Conservation (phyloP, 805 yeast genomes). For the Candida maesae region DNA sequence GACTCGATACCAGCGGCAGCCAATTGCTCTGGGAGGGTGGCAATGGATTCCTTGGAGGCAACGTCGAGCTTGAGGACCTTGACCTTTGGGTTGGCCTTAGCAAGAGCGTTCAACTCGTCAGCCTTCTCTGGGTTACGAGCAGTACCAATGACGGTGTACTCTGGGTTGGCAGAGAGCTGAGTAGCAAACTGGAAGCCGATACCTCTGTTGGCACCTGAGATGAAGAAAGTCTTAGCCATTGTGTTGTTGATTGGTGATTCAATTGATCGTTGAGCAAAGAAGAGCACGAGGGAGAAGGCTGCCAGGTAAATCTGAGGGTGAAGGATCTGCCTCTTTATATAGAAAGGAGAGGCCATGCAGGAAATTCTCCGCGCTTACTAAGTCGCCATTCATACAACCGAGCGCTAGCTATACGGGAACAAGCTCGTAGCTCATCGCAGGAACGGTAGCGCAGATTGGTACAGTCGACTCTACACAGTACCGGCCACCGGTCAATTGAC, state of each 20-base stretch:
- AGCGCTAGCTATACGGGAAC: too few species aligned
- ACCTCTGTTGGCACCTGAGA: slow-evolving; percentile 10
- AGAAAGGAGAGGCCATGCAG: too few species aligned
- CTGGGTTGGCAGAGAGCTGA: not conserved
- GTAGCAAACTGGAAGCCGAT: slow-evolving; percentile 2
- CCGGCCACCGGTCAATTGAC: too few species aligned
- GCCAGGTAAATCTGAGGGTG: too few species aligned
- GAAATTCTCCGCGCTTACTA: too few species aligned
- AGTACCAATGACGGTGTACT: slow-evolving; percentile 1
- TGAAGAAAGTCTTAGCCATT: slow-evolving; percentile 2
- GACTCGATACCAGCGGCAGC: slow-evolving; percentile 8
- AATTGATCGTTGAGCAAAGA: too few species aligned
- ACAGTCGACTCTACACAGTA: too few species aligned
- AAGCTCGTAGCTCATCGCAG: too few species aligned
- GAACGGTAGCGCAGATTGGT: too few species aligned
- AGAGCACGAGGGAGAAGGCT: too few species aligned
- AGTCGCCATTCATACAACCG: too few species aligned
- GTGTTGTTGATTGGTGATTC: not conserved
- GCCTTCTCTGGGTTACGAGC: slow-evolving; percentile 1
- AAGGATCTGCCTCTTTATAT: too few species aligned
- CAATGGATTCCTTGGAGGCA: slow-evolving; percentile 7
- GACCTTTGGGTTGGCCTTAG: not conserved
- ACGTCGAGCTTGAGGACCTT: slow-evolving; percentile 9
- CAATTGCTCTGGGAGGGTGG: slow-evolving; percentile 6
- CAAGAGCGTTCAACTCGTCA: not conserved